Base-by-base conservation (phyloP, 2,329 filamentous ascomycete genomes). In the Fusarium annulatum region DNA sequence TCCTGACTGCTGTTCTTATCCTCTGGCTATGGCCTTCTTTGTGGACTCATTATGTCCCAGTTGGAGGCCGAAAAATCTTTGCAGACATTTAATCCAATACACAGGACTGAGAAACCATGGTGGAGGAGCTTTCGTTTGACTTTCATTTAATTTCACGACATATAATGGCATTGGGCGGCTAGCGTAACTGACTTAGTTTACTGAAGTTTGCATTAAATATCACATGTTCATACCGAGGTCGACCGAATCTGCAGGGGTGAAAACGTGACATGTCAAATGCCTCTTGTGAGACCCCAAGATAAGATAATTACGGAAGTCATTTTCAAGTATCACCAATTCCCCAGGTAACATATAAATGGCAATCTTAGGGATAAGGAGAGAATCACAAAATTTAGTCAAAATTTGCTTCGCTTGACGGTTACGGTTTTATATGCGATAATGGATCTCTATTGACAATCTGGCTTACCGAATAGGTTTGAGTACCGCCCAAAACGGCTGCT, bases 401-500 rank as follows among this genome's bases (percentile, higher is more conserved):
- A 16, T 2, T 39, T 21, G 19, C 11, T 4, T 38, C 0, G 5
- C 33, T 26, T 38, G 9, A 8, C 11, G 8, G 6, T 38, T 26
- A 3, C 9, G 18, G 21, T 28, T 26, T 2, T 28, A 21, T n/a
- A 53, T 28, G 33, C n/a, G 15, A 28, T 15, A 9, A 3, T 28
- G 4, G 10, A 30, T 42, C 15, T 19, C 28, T 12, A n/a, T 23
- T 6, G 36, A 10, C 11, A 15, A 12, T 5, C 8, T 18, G 14
- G 6, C 10, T 28, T 41, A 55, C 23, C 51, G 34, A 28, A 57
- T 23, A 46, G 53, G 12, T 19, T 57, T 57, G n/a, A 57, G 39
- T 15, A 57, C 30, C 12, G 53, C 53, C 53, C 53, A 57, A 26
- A 57, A 57, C 3, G 53, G 53, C 39, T 57, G 26, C 28, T 57